Conservation (phyloP, 352 stramenopile genomes). For the Phytophthora tubulina region DNA sequence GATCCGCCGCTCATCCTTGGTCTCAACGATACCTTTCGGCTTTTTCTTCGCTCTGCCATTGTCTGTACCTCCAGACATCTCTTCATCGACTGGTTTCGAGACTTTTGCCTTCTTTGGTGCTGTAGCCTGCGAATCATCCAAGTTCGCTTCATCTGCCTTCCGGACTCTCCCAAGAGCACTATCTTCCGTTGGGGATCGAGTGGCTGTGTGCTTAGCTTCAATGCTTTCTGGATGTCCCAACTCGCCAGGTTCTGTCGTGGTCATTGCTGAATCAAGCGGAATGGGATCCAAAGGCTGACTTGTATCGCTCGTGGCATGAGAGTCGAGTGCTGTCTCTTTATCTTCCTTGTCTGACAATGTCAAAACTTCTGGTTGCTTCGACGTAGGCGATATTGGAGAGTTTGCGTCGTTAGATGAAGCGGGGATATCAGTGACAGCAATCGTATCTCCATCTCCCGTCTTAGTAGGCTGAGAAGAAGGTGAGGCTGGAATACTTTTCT, state of each 20-base stretch:
- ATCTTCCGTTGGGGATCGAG: neutral
- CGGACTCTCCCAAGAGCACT: neutral
- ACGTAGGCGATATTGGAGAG: neutral
- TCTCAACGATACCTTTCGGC: neutral
- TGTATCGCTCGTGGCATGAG: neutral
- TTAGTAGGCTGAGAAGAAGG: neutral
- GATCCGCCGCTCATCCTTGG: slow-evolving; percentile 30
- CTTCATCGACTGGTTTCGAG: neutral
- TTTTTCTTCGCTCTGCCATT: slow-evolving; percentile 19
- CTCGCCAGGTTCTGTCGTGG: neutral
- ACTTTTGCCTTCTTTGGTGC: slow-evolving; percentile 29
- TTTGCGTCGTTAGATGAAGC: neutral
- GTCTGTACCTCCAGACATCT: neutral
- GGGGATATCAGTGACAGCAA: neutral
- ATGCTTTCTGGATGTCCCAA: neutral
- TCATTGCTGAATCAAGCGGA: neutral
- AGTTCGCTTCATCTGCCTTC: slow-evolving; percentile 29
- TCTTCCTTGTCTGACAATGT: neutral
- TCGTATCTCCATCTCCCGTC: neutral
- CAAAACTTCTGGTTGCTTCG: neutral
- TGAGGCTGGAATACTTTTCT: neutral
- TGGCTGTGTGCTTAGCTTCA: neutral
- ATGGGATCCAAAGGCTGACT: neutral
- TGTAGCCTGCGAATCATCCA: neutral
- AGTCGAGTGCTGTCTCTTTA: neutral